These are phyloP conservation scores for Calonectria pseudoreteaudii DNA, from an alignment of 2,329 filamentous ascomycete species.

Conservation along the genomic window DNA sequence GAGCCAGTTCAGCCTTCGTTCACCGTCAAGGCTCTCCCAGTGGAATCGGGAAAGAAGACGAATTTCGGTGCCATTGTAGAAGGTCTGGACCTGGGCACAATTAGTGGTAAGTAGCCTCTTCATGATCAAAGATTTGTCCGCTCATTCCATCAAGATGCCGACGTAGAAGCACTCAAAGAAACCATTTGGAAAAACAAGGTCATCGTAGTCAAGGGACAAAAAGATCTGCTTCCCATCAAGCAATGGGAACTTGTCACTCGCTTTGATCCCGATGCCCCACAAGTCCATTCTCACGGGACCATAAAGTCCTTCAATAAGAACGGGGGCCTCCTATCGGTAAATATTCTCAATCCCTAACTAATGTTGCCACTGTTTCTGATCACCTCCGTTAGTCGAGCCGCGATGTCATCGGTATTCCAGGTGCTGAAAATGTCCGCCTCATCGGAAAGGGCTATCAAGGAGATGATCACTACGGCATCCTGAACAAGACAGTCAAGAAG, in stretches of 20 bases:
- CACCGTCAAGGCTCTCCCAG: neutral
- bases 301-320: neutral
- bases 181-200: neutral
- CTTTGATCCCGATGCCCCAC: neutral
- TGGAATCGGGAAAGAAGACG: neutral
- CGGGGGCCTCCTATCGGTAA: neutral
- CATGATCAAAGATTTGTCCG: too few species aligned
- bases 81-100: neutral
- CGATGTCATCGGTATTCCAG: neutral
- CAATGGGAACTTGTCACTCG: neutral
- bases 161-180: neutral
- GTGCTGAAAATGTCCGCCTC: neutral
- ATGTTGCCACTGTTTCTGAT: neutral
- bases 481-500: neutral
- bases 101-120: neutral
- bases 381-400: neutral
- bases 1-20: neutral
- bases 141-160: neutral
- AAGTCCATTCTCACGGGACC: neutral
- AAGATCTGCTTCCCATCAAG: neutral
- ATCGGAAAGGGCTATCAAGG: neutral
- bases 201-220: neutral
- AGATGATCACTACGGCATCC: neutral
- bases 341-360: neutral
- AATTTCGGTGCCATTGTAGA: neutral